A percentile compares a stretch with the other conserved stretches of the same genome.
phyloP scores from a whole-genome alignment of 306 rosid species.

The Alnus rubra region DNA sequence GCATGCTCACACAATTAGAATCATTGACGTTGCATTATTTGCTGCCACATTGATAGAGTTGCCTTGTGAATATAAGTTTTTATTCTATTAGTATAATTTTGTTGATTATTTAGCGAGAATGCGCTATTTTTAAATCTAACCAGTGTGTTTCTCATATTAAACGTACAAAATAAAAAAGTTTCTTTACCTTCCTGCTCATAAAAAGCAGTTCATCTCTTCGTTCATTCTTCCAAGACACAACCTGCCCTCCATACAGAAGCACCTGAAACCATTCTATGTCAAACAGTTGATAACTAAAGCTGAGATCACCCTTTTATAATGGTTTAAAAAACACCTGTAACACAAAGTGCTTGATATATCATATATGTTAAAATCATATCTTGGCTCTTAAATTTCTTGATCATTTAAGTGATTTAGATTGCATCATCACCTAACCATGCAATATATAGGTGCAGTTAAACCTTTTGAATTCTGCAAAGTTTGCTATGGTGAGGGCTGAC shows the following conservation, averaged over 20 bases:
- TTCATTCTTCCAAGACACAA: conserved; percentile 80
- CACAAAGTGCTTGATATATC: background rate
- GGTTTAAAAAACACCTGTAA: background rate
- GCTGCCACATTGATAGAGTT: background rate
- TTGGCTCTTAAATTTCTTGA: background rate
- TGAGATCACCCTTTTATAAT: conserved; percentile 1
- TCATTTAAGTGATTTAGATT: background rate
- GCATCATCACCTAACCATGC: background rate
- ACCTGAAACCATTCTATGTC: conserved; percentile 51
- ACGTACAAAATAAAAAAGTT: background rate
- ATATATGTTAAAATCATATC: background rate
- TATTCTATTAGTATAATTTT: background rate
- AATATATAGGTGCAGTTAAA: background rate
- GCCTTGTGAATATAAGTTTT: background rate
- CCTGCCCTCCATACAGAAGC: conserved; percentile 71
- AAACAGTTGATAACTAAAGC: conserved; percentile 13
- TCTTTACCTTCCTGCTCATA: conserved; percentile 69
- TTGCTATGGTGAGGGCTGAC: background rate
- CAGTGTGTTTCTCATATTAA: background rate
- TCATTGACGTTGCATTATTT: background rate
- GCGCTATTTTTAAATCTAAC: background rate
- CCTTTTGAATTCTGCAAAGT: background rate
- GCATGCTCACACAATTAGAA: background rate
- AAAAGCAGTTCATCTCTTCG: conserved; percentile 71
- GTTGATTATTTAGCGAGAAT: background rate